phyloP scores from a whole-genome alignment of 2,329 filamentous ascomycete species.

The Truncatella angustata region DNA sequence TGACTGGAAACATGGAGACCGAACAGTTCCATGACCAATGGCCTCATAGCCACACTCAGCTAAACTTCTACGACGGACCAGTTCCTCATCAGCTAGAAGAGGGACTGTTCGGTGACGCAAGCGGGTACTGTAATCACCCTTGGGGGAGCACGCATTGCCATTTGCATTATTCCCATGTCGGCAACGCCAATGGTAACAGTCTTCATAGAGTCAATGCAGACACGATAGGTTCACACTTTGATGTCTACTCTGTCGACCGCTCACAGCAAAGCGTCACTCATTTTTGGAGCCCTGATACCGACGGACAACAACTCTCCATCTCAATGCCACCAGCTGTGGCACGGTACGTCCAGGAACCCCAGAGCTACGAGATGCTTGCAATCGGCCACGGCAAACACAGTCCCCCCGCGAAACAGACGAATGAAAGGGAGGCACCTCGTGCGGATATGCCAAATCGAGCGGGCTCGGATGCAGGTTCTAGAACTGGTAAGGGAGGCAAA shows the following conservation, averaged over 20 bases:
- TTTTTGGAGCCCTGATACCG: not conserved
- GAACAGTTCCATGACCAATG: no score
- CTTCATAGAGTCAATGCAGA: no score
- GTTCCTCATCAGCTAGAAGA: not conserved
- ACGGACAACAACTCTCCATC: not conserved
- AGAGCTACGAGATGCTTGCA: slow-evolving; percentile 7
- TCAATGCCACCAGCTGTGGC: slow-evolving; percentile 5
- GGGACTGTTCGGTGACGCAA: not conserved
- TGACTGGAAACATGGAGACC: not conserved
- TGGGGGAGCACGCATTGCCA: not conserved
- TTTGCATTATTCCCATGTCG: not conserved
- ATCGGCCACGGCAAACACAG: not conserved
- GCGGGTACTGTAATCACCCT: not conserved
- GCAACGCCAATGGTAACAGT: no score
- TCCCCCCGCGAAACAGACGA: not conserved
- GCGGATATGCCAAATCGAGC: no score
- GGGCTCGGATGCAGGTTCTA: no score
- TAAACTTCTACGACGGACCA: no score
- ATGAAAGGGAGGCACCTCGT: not conserved
- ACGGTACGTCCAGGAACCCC: slow-evolving; percentile 4
- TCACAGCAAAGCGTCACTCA: not conserved
- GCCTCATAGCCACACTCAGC: no score
- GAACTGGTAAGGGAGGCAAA: no score
- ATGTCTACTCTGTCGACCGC: not conserved
- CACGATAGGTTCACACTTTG: not conserved